Base-by-base conservation (phyloP, 2,329 filamentous ascomycete genomes). In the Cytospora schulzeri region DNA sequence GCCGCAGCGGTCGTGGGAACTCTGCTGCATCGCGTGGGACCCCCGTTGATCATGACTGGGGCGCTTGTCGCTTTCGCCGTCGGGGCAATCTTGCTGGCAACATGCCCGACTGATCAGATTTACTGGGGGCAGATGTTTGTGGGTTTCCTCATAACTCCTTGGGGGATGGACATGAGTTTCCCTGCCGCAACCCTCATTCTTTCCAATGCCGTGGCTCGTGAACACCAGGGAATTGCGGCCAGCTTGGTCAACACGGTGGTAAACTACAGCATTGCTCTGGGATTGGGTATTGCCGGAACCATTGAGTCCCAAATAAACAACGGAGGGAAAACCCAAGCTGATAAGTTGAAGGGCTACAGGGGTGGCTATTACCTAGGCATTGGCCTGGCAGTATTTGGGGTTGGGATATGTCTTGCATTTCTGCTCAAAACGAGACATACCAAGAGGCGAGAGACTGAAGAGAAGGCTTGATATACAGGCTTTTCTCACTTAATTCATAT, bases 51-150 rank as follows among this genome's bases (percentile, higher is more conserved):
- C 33, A 71, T 73, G 70, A 61, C 65, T 0, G 62, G 35, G 14
- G 67, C 68, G 14, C 66, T 72, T n/a, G 22, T 65, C 17, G 67
- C 67, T 3, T 73, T 72, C 50, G 64, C 67, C 1, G 52, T 69
- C 26, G 72, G 72, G 19, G 61, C 66, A 3, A 61, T 69, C 24
- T 70, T 73, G 24, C 62, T 73, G 19, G 71, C 70, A 9, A 70
- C 68, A 52, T 71, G 76, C 4, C 80, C 81, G 0, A 74, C 79
- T 2, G 67, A 77, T 14, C 80, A 83, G 68, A 80, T 74, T 4
- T 86, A 85, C 68, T 85, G 83, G 83, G 77, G 73, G n/a, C 78
- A 83, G 68, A 77, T 77, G 0, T 85, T 85, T 68, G 75, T 83
- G 12, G 75, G 74, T 15, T 73, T 78, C 19, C 14, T 84, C 26